These are phyloP conservation scores for Yamadazyma tumulicola DNA, from an alignment of 805 yeast genomes.

Conservation along the genomic window DNA sequence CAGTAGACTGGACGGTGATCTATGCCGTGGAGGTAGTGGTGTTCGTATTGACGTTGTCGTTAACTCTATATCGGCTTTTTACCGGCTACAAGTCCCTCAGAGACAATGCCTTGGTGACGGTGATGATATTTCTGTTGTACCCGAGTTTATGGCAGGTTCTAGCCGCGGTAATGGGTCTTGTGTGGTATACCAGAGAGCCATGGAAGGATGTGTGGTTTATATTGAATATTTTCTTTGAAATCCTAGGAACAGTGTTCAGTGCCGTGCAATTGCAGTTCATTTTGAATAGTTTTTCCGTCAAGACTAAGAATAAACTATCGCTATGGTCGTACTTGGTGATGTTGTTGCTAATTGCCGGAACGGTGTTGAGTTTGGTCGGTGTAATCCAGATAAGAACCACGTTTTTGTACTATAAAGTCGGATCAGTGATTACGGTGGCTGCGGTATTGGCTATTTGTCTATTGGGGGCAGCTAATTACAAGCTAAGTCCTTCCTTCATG, in stretches of 20 bases:
- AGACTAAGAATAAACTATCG: not conserved
- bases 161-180: slow-evolving; percentile 7
- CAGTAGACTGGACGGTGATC: slow-evolving; percentile 8
- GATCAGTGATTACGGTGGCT: slow-evolving; percentile 6
- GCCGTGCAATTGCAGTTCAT: slow-evolving; percentile 5
- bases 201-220: slow-evolving; percentile 9
- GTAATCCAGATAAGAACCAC: slow-evolving; percentile 6
- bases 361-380: slow-evolving; percentile 7
- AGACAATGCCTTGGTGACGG: slow-evolving; percentile 1
- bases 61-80: slow-evolving; percentile 5
- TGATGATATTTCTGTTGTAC: slow-evolving; percentile 6
- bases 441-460: slow-evolving; percentile 1
- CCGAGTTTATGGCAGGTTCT: slow-evolving; percentile 10
- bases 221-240: slow-evolving; percentile 9
- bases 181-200: slow-evolving; percentile 3
- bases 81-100: slow-evolving; percentile 1
- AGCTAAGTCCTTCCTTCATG: not conserved
- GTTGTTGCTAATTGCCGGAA: slow-evolving; percentile 4
- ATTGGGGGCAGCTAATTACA: not conserved
- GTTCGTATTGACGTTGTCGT: slow-evolving; percentile 2
- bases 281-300: slow-evolving; percentile 1
- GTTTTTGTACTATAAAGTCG: slow-evolving; percentile 10
- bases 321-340: slow-evolving; percentile 1
- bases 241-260: slow-evolving; percentile 8
- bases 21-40: slow-evolving; percentile 8